Evolutionary conservation across 139 green algal species (phyloP).

Genomic region (Desmodesmus armatus): DNA sequence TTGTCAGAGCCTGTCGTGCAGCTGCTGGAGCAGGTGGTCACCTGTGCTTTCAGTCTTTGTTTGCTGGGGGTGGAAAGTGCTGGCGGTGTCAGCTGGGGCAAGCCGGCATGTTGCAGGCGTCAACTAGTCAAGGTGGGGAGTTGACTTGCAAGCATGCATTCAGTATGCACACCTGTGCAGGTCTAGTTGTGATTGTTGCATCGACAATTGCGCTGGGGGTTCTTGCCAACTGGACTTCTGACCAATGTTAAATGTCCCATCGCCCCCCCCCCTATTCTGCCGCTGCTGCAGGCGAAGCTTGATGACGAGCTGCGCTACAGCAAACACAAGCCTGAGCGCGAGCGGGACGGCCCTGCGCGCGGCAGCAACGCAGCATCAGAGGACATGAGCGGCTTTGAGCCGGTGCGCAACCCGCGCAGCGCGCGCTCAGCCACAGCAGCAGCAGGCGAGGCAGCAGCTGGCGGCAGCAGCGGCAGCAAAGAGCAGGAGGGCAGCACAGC

Average conservation of each 20-base stretch:
- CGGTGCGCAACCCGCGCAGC: slow-evolving; percentile 14
- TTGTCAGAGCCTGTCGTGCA: too few species aligned
- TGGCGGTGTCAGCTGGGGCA: too few species aligned
- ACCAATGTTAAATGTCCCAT: too few species aligned
- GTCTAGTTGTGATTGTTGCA: too few species aligned
- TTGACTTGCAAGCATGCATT: neutral
- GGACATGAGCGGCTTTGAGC: slow-evolving; percentile 12
- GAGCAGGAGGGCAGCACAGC: too few species aligned
- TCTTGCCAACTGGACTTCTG: too few species aligned
- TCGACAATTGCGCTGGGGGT: neutral
- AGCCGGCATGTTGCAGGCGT: too few species aligned
- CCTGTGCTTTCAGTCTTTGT: too few species aligned
- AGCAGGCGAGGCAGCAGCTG: neutral
- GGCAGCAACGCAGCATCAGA: slow-evolving; percentile 1
- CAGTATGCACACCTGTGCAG: neutral
- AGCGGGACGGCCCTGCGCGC: neutral
- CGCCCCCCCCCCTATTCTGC: slow-evolving; percentile 5
- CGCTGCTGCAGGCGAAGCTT: slow-evolving; percentile 57
- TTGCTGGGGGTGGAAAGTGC: too few species aligned
- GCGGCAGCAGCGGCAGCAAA: too few species aligned
- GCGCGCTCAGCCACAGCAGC: neutral
- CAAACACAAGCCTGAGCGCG: slow-evolving; percentile 38
- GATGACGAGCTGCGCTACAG: slow-evolving; percentile 64
- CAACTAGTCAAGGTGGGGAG: neutral
- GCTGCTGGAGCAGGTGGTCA: too few species aligned